Percentiles rank a stretch among this genome's conserved stretches.
phyloP scores from a whole-genome alignment of 495 filamentous ascomycete species.

The Aspergillus conjunctus region DNA sequence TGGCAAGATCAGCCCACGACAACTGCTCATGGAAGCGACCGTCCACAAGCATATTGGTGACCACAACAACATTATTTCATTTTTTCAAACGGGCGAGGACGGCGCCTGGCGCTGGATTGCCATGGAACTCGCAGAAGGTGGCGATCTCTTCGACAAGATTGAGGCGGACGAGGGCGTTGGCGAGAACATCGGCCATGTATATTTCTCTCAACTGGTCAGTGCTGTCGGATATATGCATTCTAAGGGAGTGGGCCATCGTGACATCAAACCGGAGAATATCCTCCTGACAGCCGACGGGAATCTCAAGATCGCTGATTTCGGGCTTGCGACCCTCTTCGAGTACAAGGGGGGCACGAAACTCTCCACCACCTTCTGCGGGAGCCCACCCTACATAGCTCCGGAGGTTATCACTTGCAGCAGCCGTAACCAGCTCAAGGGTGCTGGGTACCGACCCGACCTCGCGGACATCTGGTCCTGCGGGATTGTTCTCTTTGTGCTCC shows the following conservation, averaged over 20 bases:
- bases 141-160: conserved; percentile 99
- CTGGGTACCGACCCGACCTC: conserved; percentile 78
- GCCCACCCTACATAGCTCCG: conserved; percentile 95
- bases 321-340: conserved; percentile 89
- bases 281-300: conserved; percentile 79
- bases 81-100: conserved; percentile 86
- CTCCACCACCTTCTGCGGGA: conserved; percentile 88
- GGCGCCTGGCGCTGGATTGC: conserved; percentile 94
- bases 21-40: conserved; percentile 84
- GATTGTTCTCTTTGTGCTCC: conserved; percentile 91
- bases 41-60: conserved; percentile 84
- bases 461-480: conserved; percentile 98
- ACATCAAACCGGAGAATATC: conserved; percentile 92
- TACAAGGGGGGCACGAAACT: conserved; percentile 79
- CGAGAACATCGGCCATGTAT: conserved; percentile 92
- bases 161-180: conserved; percentile 92
- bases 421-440: conserved; percentile 51
- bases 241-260: conserved; percentile 83
- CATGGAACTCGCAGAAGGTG: conserved; percentile 95
- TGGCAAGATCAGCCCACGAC: conserved; percentile 84
- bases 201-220: conserved; percentile 88
- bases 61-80: conserved; percentile 91
- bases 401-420: conserved; percentile 70
- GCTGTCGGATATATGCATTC: conserved; percentile 95
- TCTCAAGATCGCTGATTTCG: conserved; percentile 96